Conservation (phyloP, 495 filamentous ascomycete genomes). For the Hypomontagnella monticulosa region DNA sequence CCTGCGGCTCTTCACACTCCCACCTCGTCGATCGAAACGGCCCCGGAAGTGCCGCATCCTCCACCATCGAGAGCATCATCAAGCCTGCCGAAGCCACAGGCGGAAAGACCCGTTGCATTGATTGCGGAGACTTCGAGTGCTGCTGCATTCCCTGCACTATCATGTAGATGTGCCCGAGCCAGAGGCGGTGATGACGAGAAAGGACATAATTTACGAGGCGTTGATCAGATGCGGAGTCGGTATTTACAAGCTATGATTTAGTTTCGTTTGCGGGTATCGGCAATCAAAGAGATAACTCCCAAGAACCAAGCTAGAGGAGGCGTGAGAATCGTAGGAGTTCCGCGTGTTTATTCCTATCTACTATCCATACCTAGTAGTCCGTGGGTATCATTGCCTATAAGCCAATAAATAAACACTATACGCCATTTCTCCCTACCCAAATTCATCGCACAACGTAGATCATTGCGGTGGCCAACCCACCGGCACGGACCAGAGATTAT, state of each 20-base stretch:
- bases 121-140: conserved; percentile 58
- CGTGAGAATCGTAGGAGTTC: not conserved
- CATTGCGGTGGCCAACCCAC: no score
- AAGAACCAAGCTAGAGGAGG: not conserved
- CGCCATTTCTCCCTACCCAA: not conserved
- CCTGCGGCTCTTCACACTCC: conserved; percentile 36
- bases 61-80: conserved; percentile 54
- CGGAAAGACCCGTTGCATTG: conserved; percentile 56
- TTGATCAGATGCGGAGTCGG: conserved; percentile 4
- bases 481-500: not conserved
- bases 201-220: conserved; percentile 9
- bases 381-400: conserved; percentile 18
- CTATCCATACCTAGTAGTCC: not conserved
- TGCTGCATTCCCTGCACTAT: conserved; percentile 59
- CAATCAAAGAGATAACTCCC: not conserved
- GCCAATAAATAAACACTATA: no score
- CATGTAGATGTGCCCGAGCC: conserved; percentile 43
- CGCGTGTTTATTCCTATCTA: not conserved
- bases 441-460: no score
- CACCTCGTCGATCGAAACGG: conserved; percentile 47
- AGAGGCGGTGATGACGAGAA: not conserved
- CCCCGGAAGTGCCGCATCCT: conserved; percentile 52
- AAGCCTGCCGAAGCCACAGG: conserved; percentile 49
- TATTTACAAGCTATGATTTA: conserved; percentile 1
- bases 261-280: conserved; percentile 8